Percentiles rank a stretch among this genome's conserved stretches.
Conservation (phyloP, 1,284 basidiomycete species). For the Melampsora abietis-canadensis region DNA sequence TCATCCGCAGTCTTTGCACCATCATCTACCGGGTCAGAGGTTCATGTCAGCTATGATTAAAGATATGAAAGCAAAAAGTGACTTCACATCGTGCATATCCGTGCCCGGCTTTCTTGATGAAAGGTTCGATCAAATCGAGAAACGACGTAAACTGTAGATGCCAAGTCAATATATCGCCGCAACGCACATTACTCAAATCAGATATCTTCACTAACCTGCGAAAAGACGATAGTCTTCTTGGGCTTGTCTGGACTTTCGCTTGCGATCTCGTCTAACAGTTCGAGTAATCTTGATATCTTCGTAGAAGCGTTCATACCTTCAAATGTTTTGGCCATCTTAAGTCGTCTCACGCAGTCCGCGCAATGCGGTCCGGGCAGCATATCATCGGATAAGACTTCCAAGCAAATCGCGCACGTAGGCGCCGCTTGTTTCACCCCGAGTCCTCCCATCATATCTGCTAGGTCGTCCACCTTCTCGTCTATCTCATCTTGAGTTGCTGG, state of each 20-base stretch:
- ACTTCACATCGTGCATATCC: constrained; percentile 50
- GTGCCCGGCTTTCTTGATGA: constrained; percentile 45
- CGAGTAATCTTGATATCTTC: constrained; percentile 51
- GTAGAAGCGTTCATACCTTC: constrained; percentile 45
- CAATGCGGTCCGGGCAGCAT: constrained; percentile 5
- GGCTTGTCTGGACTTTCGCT: constrained; percentile 7
- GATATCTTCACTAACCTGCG: constrained; percentile 43
- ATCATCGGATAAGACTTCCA: constrained; percentile 12
- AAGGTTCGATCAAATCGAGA: constrained; percentile 51
- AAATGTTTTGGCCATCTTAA: constrained; percentile 17
- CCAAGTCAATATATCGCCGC: not conserved
- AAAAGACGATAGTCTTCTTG: constrained; percentile 51
- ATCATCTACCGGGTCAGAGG: constrained; percentile 17
- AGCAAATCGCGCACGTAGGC: constrained; percentile 14
- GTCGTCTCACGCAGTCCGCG: constrained; percentile 7
- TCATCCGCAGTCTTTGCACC: constrained; percentile 22
- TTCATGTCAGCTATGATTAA: not conserved
- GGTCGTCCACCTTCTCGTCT: constrained; percentile 19
- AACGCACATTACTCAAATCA: not conserved
- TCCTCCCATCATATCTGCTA: constrained; percentile 15
- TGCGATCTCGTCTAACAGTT: constrained; percentile 48
- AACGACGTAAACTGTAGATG: constrained; percentile 51
- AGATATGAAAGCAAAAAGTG: not conserved
- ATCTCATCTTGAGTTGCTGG: constrained; percentile 10
- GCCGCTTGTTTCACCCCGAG: constrained; percentile 1